Base-by-base conservation (phyloP, 1,284 basidiomycete species). In the Phylloboletellus chloephorus region DNA sequence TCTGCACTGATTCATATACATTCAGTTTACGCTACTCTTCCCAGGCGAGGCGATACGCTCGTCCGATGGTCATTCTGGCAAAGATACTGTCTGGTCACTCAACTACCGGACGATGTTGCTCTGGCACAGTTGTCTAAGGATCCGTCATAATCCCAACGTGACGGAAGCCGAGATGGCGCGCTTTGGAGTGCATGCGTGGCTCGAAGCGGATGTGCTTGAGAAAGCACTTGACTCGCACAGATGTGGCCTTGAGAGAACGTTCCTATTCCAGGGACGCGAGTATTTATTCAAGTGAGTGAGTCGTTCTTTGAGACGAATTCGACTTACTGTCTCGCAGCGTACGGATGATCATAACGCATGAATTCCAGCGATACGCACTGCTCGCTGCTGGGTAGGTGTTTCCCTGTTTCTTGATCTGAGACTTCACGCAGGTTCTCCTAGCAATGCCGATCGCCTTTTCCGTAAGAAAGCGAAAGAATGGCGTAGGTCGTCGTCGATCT, bases 1-100 rank as follows among this genome's bases (percentile, higher is more conserved):
- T 30, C 23, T 32, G 19, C 39, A 19, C 29, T 51, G 40, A 49
- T 20, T 24, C 35, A 23, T 12, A 16, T n/a, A 13, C 5, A 13
- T 33, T 9, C 51, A 87, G 84, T 81, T 77, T 55, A 72, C 76
- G 0, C 58, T 87, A 15, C 62, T 86, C 16, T 86, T 86, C 57
- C 79, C 82, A 1, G 83, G 80, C 9, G 82, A 86, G 60, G 68
- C 72, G 11, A 57, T 78, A 17, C 57, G 61, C n/a, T 48, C 63
- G 20, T 46, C 57, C 13, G 47, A 47, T 23, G 43, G 42, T 3
- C 49, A 67, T 36, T 66, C 71, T 2, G 67, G 71, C 5, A 82
- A 81, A 53, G 74, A 83, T 39, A 80, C 78, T 3, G 67, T 85
- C 12, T 87, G 81, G 82, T 81, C 80, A 12, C 62, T 87, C 34